Evolutionary conservation across 2,329 filamentous ascomycete genomes (phyloP).

Genomic region (Immersiporthe knoxdaviesiana): DNA sequence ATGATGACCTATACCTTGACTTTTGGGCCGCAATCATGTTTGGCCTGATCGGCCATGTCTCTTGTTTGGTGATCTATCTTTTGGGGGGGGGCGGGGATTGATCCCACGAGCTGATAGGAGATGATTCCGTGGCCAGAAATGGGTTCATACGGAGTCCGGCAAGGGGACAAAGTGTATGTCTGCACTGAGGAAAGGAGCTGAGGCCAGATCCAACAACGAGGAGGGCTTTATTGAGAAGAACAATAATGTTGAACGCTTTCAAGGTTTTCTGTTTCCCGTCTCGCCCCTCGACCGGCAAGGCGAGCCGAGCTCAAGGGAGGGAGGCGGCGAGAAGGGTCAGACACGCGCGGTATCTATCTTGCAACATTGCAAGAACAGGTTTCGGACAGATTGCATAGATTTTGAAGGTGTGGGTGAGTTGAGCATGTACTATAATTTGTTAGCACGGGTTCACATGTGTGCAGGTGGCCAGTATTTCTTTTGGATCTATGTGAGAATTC

Average conservation of each 20-base stretch:
- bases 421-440: too few relatives aligned
- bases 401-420: too few relatives aligned
- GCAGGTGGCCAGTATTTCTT: too few relatives aligned
- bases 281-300: neutral
- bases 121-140: neutral
- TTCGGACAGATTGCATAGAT: too few relatives aligned
- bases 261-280: neutral
- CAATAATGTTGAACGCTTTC: too few relatives aligned
- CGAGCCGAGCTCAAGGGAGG: neutral
- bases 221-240: neutral
- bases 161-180: too few relatives aligned
- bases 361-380: too few relatives aligned
- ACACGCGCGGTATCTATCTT: too few relatives aligned
- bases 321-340: neutral
- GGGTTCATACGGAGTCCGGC: neutral
- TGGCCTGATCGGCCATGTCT: neutral
- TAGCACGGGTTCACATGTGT: too few relatives aligned
- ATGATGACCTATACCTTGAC: slow-evolving; percentile 4
- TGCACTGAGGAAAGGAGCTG: neutral
- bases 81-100: too few relatives aligned
- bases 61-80: neutral
- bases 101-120: neutral
- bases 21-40: neutral
- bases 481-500: too few relatives aligned
- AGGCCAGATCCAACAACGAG: neutral